Conservation (phyloP, 306 rosid genomes). For the Gynostemma pentaphyllum region DNA sequence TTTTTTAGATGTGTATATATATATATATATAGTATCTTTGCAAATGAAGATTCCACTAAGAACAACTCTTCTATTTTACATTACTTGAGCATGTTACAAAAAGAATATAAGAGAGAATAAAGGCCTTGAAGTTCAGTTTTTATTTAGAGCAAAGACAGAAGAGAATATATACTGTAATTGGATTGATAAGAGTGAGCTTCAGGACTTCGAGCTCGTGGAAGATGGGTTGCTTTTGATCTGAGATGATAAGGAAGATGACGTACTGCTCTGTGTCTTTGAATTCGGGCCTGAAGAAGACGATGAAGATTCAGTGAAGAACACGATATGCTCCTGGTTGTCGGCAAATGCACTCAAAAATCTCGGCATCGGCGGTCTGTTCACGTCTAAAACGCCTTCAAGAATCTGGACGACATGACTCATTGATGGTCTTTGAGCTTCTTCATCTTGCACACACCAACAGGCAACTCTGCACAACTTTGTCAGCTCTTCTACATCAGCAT, state of each 20-base stretch:
- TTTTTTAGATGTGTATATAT: too few relatives aligned
- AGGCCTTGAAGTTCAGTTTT: not conserved
- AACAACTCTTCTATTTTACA: not conserved
- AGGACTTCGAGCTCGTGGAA: not conserved
- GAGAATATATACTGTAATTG: not conserved
- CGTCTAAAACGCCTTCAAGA: constrained; percentile 49
- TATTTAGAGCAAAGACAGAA: not conserved
- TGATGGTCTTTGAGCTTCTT: constrained; percentile 51
- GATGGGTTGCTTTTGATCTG: constrained; percentile 6
- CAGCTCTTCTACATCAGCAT: constrained; percentile 42
- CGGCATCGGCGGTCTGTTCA: constrained; percentile 54
- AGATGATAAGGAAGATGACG: constrained; percentile 22
- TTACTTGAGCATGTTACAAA: not conserved
- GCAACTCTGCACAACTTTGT: constrained; percentile 44
- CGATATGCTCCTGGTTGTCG: constrained; percentile 37
- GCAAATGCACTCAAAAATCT: constrained; percentile 35
- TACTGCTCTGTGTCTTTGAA: constrained; percentile 28
- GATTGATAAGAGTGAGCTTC: not conserved
- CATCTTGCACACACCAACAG: constrained; percentile 87
- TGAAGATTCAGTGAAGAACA: constrained; percentile 45
- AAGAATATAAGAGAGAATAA: too few relatives aligned
- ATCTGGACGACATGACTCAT: constrained; percentile 83
- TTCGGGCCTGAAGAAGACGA: constrained; percentile 28
- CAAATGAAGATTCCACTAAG: not conserved
- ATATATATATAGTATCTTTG: not conserved